phyloP scores from a whole-genome alignment of 768 basidiomycete genomes.

The Paxillus rubicundulus region DNA sequence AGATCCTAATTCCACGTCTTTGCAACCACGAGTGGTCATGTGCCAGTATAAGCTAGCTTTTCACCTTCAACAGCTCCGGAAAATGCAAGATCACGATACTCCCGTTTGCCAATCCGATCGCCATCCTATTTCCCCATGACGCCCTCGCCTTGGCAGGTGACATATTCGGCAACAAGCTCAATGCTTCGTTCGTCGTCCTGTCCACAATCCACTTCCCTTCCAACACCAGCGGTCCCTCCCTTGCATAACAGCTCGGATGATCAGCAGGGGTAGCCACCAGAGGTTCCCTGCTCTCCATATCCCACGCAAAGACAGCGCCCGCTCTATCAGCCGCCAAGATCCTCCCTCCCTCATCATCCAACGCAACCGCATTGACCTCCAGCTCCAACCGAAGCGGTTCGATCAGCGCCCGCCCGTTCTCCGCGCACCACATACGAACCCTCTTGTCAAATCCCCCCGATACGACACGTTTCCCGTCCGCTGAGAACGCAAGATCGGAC shows the following conservation, averaged over 20 bases:
- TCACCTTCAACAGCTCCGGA: conserved; percentile 11
- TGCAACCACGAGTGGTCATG: no score
- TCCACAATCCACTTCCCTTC: conserved; percentile 28
- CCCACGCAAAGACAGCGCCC: conserved; percentile 26
- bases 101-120: conserved; percentile 29
- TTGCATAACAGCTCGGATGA: conserved; percentile 9
- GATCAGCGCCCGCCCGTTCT: conserved; percentile 17
- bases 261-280: conserved; percentile 20
- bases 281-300: conserved; percentile 17
- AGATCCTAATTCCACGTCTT: not conserved
- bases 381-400: conserved; percentile 21
- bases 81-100: conserved; percentile 27
- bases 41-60: not conserved
- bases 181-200: conserved; percentile 4
- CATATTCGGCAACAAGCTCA: conserved; percentile 30
- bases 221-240: conserved; percentile 11
- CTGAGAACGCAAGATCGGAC: conserved; percentile 24
- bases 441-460: conserved; percentile 31
- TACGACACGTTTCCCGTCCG: conserved; percentile 26
- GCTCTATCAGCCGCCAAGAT: conserved; percentile 27
- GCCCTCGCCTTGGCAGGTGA: conserved; percentile 22
- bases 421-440: conserved; percentile 30
- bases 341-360: conserved; percentile 16
- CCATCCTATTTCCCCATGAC: conserved; percentile 22
- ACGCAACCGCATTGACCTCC: conserved; percentile 19